Evolutionary conservation across 768 basidiomycete genomes (phyloP).

Genomic region (Pleurotus cornucopiae): DNA sequence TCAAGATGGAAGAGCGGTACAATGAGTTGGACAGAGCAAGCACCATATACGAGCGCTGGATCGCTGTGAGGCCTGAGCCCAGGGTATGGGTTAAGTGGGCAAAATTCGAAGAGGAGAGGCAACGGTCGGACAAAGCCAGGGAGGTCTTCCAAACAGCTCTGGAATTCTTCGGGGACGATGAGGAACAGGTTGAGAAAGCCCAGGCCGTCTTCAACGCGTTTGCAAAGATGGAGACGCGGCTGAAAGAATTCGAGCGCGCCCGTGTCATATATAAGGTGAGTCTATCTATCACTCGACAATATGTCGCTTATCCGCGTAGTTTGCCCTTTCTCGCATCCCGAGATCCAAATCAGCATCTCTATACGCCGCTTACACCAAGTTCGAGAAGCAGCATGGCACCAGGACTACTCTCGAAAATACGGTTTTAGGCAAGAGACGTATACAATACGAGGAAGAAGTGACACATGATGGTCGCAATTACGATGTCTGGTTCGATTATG

Average conservation of each 20-base stretch:
- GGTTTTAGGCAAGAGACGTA: constrained; percentile 94
- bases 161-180: constrained; percentile 87
- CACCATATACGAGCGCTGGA: constrained; percentile 88
- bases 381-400: constrained; percentile 97
- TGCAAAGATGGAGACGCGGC: constrained; percentile 94
- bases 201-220: constrained; percentile 87
- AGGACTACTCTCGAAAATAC: constrained; percentile 86
- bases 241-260: constrained; percentile 96
- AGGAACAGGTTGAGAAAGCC: constrained; percentile 92
- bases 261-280: constrained; percentile 93
- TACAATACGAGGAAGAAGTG: constrained; percentile 97
- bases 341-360: constrained; percentile 85
- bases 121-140: constrained; percentile 63
- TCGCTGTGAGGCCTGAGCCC: constrained; percentile 72
- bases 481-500: constrained; percentile 98
- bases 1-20: constrained; percentile 96
- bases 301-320: constrained; percentile 41
- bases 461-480: constrained; percentile 90
- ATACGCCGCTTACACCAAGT: constrained; percentile 93
- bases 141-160: constrained; percentile 89
- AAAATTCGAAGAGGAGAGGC: constrained; percentile 87
- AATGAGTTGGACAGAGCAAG: constrained; percentile 89
- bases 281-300: not conserved
- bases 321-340: constrained; percentile 90
- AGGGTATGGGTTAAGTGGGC: constrained; percentile 82